phyloP scores from a whole-genome alignment of 164 flowering plant genomes.

The Vitis labrusca region DNA sequence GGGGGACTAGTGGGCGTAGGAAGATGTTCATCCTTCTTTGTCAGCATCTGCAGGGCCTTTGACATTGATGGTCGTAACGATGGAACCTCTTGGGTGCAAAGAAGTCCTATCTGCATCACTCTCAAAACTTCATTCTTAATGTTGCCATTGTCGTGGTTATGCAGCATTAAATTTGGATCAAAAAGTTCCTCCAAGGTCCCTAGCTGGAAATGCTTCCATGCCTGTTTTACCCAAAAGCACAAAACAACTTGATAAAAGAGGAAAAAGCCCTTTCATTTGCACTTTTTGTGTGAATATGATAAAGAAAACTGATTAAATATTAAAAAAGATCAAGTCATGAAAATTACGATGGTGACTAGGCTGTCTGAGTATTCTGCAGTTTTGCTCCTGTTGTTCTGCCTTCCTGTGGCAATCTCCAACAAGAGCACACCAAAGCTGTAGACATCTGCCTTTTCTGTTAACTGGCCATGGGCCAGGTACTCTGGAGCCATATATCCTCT shows the following conservation, averaged over 20 bases:
- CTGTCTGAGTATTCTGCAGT: constrained; percentile 63
- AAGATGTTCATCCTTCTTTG: constrained; percentile 45
- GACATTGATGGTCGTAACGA: constrained; percentile 74
- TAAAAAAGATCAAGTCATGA: not conserved
- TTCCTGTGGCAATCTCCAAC: constrained; percentile 57
- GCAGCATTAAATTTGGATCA: constrained; percentile 56
- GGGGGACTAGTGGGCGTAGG: constrained; percentile 75
- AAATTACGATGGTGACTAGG: constrained; percentile 55
- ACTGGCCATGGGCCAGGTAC: constrained; percentile 66
- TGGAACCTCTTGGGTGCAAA: constrained; percentile 81
- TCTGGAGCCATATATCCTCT: constrained; percentile 84
- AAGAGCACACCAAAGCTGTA: constrained; percentile 66
- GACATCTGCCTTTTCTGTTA: constrained; percentile 71
- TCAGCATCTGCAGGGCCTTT: constrained; percentile 61
- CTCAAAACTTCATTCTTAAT: constrained; percentile 43
- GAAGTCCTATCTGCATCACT: constrained; percentile 75
- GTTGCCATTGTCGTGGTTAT: constrained; percentile 24
- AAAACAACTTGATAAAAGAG: not conserved
- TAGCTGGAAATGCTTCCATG: constrained; percentile 64
- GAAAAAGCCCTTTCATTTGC: not conserved
- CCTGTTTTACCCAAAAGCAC: constrained; percentile 25
- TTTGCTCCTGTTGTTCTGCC: constrained; percentile 55
- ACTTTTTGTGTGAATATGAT: no score
- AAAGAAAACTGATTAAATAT: not conserved
- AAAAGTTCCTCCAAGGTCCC: constrained; percentile 45